Percentiles rank a stretch among this genome's conserved stretches.
phyloP scores from a whole-genome alignment of 2,329 filamentous ascomycete genomes.

The Stenocarpella maydis region DNA sequence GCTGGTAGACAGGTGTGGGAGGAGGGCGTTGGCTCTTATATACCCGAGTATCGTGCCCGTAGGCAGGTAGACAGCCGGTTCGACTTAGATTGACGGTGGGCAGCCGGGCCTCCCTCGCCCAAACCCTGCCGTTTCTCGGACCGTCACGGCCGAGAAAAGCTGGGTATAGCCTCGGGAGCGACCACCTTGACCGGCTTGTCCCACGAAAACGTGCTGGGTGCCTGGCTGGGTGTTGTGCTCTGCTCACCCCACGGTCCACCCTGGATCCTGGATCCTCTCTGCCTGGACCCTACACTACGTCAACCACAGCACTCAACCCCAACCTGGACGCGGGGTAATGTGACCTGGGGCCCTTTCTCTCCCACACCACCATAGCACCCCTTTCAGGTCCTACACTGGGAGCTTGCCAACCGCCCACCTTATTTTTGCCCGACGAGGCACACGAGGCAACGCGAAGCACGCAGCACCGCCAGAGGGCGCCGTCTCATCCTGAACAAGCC shows the following conservation, averaged over 20 bases:
- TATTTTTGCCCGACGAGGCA: not conserved
- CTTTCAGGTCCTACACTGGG: not conserved
- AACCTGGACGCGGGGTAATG: conserved; percentile 29
- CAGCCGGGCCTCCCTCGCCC: conserved; percentile 40
- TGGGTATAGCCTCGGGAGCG: conserved; percentile 41
- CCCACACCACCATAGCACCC: not conserved
- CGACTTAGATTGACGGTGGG: conserved; percentile 36
- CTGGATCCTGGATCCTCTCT: not conserved
- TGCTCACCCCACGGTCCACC: conserved; percentile 4
- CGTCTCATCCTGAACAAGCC: not conserved
- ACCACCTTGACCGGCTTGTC: not conserved
- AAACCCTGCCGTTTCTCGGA: conserved; percentile 56
- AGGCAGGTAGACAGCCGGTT: conserved; percentile 25
- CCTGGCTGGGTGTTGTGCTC: conserved; percentile 6
- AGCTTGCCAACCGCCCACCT: not conserved
- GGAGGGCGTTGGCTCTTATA: not conserved
- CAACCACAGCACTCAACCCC: conserved; percentile 1
- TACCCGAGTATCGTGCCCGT: not conserved
- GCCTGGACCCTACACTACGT: not conserved
- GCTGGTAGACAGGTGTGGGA: not conserved
- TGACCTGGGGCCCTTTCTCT: not conserved
- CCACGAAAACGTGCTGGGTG: conserved; percentile 17
- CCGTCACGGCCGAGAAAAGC: conserved; percentile 59
- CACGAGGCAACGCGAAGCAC: not conserved
- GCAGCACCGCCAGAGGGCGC: not conserved